Evolutionary conservation across 2,329 filamentous ascomycete genomes (phyloP), one percentile per base, ranked within the genome.

Genomic region (Aspergillus ruber): DNA sequence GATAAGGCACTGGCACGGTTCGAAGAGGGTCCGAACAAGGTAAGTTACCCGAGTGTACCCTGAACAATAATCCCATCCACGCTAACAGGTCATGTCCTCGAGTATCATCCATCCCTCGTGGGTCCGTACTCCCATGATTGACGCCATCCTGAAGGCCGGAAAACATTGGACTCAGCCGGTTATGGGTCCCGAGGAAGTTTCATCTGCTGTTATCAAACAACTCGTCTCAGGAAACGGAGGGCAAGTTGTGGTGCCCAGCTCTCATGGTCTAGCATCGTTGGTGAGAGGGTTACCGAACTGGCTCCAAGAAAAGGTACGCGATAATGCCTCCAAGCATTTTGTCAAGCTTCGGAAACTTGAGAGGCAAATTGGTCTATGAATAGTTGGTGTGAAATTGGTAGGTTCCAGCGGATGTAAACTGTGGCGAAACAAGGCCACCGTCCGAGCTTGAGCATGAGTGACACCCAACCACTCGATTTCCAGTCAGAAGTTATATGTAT

Each of bases 151-250:
- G 2, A 39, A 47, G 13, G 43, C 55, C 20, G 43, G 52, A 27
- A 36, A 38, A 4, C 17, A 35, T 8, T 57, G 55, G 25, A 20
- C 43, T 13, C 62, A 59, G 33, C 47, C 53, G 1, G 23, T 55
- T 9, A 47, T 66, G 44, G 50, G 44, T 20, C 47, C 60, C 0
- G 51, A 57, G 41, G 49, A 44, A 6, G 60, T 78, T 17, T 71
- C 72, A 7, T 62, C 71, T 18, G 69, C 66, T 4, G 64, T 78
- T 1, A 65, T 78, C 21, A 61, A 62, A 43, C 71, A 75, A 47
- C 64, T 79, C 6, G 55, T 73, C 13, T 69, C 59, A 42, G 67
- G 72, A n/a, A 63, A 68, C 35, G 70, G 72, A 44, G 73, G 67
- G 3, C 66, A 72, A 47, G 56, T 74, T 20, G 61, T 76, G 15